These are phyloP conservation scores for Lipomyces kockii DNA, from an alignment of 805 yeast genomes.

Conservation along the genomic window DNA sequence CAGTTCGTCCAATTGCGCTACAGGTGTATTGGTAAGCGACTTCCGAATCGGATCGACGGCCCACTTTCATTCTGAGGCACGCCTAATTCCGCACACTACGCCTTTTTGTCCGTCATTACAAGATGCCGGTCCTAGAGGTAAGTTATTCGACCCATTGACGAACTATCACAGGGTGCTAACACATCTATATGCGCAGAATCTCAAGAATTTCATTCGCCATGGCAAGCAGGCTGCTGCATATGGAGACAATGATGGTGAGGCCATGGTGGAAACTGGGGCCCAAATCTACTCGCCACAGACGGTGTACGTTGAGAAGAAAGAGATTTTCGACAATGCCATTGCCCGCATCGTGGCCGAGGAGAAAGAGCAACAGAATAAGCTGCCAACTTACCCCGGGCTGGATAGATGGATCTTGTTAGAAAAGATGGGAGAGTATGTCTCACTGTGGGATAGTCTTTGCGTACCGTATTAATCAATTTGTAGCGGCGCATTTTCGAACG, in stretches of 20 bases:
- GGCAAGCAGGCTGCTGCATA: conserved; percentile 59
- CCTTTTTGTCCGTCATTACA: neutral
- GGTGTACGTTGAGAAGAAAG: conserved; percentile 36
- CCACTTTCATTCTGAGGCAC: neutral
- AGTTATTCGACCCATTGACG: neutral
- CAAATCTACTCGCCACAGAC: conserved; percentile 11
- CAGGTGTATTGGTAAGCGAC: neutral
- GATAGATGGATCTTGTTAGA: conserved; percentile 47
- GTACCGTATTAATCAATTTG: neutral
- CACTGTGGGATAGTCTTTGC: neutral
- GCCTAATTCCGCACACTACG: neutral
- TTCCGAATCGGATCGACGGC: neutral
- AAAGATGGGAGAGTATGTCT: conserved; percentile 50
- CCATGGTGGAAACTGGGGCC: conserved; percentile 6
- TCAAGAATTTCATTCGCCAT: conserved; percentile 65
- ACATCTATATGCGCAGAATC: conserved; percentile 46
- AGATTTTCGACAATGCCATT: conserved; percentile 46
- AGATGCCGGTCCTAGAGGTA: conserved; percentile 31
- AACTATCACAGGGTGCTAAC: neutral
- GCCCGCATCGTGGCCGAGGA: conserved; percentile 51
- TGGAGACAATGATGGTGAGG: conserved; percentile 13
- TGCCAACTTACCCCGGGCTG: conserved; percentile 49
- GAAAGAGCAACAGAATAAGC: conserved; percentile 40
- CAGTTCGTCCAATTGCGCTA: neutral
- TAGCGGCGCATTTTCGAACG: conserved; percentile 85